These are phyloP conservation scores for Canavalia gladiata DNA, from an alignment of 306 rosid species.

Conservation along the genomic window DNA sequence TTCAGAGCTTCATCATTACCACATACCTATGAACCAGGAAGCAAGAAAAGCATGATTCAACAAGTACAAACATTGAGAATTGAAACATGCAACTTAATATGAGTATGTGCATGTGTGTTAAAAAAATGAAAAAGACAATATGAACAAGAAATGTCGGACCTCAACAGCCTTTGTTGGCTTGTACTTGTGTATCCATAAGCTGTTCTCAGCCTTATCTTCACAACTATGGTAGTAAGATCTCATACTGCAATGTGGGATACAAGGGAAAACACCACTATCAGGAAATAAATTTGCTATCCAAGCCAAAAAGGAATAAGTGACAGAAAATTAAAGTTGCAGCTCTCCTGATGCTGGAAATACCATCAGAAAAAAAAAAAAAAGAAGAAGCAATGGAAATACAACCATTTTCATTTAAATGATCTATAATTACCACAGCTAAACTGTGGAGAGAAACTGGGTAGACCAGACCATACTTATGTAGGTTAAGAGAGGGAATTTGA, in stretches of 20 bases:
- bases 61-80: conserved; percentile 8
- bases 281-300: conserved; percentile 36
- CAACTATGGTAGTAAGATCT: conserved; percentile 58
- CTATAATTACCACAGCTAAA: conserved; percentile 11
- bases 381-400: conserved; percentile 31
- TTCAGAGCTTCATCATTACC: conserved; percentile 81
- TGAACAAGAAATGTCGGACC: conserved; percentile 58
- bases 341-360: conserved; percentile 17
- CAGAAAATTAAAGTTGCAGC: conserved; percentile 10
- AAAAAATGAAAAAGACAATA: not conserved
- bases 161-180: conserved; percentile 79
- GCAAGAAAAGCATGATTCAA: conserved; percentile 19
- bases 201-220: conserved; percentile 56
- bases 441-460: conserved; percentile 21
- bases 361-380: not conserved
- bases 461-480: conserved; percentile 9
- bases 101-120: not conserved
- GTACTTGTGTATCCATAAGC: conserved; percentile 81
- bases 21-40: conserved; percentile 69
- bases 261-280: conserved; percentile 34
- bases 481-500: not conserved
- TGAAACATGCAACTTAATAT: conserved; percentile 36
- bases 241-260: conserved; percentile 58
- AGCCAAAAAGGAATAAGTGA: conserved; percentile 24
- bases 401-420: conserved; percentile 26